Evolutionary conservation across 176 grass and related monocot genomes (phyloP).

Genomic region (Pontederia paniculata): DNA sequence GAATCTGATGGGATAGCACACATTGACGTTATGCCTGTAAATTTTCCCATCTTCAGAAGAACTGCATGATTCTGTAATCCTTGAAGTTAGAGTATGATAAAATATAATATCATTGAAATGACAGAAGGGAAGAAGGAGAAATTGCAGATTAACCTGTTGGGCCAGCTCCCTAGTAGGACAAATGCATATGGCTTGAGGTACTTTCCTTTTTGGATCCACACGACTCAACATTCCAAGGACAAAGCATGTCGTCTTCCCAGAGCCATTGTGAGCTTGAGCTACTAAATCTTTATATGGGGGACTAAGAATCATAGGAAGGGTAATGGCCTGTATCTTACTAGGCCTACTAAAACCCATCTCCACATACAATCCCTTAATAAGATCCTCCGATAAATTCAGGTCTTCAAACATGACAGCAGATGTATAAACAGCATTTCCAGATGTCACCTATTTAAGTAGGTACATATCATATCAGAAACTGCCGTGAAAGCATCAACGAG

Average conservation of each 20-base stretch:
- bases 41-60: conserved; percentile 75
- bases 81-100: conserved; percentile 11
- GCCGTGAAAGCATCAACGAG: background rate
- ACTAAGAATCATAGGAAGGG: conserved; percentile 85
- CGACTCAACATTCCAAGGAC: conserved; percentile 96
- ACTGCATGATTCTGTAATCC: conserved; percentile 59
- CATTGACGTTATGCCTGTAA: conserved; percentile 60
- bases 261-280: conserved; percentile 90
- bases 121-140: background rate
- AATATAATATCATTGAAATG: background rate
- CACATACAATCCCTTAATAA: conserved; percentile 59
- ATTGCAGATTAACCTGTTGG: conserved; percentile 36
- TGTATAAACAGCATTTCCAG: conserved; percentile 75
- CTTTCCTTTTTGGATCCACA: conserved; percentile 43
- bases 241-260: conserved; percentile 92
- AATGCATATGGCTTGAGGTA: conserved; percentile 80
- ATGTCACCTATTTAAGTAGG: conserved; percentile 41
- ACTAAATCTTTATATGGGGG: conserved; percentile 81
- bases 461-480: background rate
- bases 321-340: conserved; percentile 78
- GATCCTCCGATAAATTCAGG: conserved; percentile 57
- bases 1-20: conserved; percentile 50
- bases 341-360: conserved; percentile 87
- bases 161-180: conserved; percentile 93
- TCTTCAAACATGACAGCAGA: conserved; percentile 78